Percentiles rank a stretch among this genome's conserved stretches.
Evolutionary conservation across 169 alveolate genomes (phyloP).

Genomic region (Cryptosporidium felis): DNA sequence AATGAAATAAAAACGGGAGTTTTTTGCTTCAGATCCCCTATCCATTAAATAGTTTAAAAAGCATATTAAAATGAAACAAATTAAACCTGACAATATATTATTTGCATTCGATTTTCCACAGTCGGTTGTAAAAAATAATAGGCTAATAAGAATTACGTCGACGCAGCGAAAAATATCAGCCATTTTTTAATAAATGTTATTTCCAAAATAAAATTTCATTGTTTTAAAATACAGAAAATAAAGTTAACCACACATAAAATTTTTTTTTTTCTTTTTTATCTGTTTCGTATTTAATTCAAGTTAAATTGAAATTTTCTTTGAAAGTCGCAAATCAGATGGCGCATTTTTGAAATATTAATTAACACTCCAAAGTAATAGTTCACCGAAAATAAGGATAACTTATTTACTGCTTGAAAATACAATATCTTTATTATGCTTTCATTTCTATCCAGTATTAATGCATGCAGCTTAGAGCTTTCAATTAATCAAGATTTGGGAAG

Average conservation of each 20-base stretch:
- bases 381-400: too few relatives aligned
- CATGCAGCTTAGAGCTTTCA: slow-evolving; percentile 58
- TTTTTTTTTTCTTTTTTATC: too few relatives aligned
- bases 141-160: background rate
- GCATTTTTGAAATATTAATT: too few relatives aligned
- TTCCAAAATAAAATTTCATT: background rate
- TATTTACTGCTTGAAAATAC: too few relatives aligned
- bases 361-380: too few relatives aligned
- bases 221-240: too few relatives aligned
- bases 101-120: background rate
- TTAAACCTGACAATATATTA: background rate
- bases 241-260: too few relatives aligned
- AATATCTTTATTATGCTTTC: slow-evolving; percentile 35
- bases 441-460: slow-evolving; percentile 51
- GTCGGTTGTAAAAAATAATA: background rate
- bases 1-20: slow-evolving; percentile 11
- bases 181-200: background rate
- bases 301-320: too few relatives aligned
- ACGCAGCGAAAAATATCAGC: background rate
- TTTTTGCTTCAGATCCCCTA: background rate
- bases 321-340: too few relatives aligned
- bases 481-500: slow-evolving; percentile 66
- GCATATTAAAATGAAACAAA: background rate
- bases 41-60: slow-evolving; percentile 1
- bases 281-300: too few relatives aligned